phyloP scores from a whole-genome alignment of 2,329 filamentous ascomycete species.

The Alternaria atra region DNA sequence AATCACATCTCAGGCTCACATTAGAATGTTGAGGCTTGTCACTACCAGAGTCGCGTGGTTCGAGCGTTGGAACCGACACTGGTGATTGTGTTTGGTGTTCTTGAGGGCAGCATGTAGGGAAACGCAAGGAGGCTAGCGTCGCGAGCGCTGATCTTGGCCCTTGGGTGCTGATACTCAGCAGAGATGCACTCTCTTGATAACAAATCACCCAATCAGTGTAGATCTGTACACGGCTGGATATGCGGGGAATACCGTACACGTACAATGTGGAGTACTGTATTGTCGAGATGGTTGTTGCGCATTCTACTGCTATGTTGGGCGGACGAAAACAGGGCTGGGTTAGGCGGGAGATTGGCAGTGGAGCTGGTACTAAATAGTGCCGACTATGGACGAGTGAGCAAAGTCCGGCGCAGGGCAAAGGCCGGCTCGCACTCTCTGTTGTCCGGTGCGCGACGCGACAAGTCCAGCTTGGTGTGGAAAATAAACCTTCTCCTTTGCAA shows the following conservation, averaged over 20 bases:
- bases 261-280: neutral
- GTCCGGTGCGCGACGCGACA: slow-evolving; percentile 3
- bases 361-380: slow-evolving; percentile 10
- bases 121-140: neutral
- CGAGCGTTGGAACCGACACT: neutral
- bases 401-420: slow-evolving; percentile 15
- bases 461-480: neutral
- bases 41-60: neutral
- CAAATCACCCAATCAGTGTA: neutral
- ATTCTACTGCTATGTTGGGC: neutral
- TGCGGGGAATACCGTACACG: neutral
- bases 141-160: neutral
- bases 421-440: slow-evolving; percentile 8
- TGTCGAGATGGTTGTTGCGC: neutral
- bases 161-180: neutral
- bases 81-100: neutral
- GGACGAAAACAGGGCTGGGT: slow-evolving; percentile 22
- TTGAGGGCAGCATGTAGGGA: slow-evolving; percentile 1
- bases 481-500: slow-evolving; percentile 13
- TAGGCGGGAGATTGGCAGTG: slow-evolving; percentile 18
- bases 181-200: neutral
- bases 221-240: neutral
- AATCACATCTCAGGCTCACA: neutral
- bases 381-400: slow-evolving; percentile 5
- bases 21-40: neutral